phyloP scores from a whole-genome alignment of 2,329 filamentous ascomycete species.

The Exophiala lecanii-corni region DNA sequence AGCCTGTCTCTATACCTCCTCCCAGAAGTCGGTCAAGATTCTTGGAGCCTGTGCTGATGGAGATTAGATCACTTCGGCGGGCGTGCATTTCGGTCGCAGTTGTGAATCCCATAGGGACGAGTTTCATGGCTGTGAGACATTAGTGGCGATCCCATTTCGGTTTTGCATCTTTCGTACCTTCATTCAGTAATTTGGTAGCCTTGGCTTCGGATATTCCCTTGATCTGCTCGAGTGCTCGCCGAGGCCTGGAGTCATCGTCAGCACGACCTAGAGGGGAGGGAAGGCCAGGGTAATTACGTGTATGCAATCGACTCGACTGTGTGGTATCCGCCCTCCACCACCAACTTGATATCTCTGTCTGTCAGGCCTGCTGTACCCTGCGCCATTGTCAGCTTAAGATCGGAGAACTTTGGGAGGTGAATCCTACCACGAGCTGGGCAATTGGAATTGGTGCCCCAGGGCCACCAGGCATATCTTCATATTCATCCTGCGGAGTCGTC shows the following conservation, averaged over 20 bases:
- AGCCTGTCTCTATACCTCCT: constrained; percentile 93
- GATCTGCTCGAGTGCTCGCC: constrained; percentile 80
- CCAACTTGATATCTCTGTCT: constrained; percentile 90
- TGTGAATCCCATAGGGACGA: constrained; percentile 98
- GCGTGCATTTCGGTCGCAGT: constrained; percentile 99
- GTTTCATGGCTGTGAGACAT: constrained; percentile 67
- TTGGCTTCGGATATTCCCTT: constrained; percentile 98
- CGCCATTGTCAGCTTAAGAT: constrained; percentile 19
- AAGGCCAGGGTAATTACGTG: constrained; percentile 61
- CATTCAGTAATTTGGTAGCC: constrained; percentile 80
- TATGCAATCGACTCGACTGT: constrained; percentile 96
- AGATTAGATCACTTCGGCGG: constrained; percentile 91
- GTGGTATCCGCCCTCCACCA: constrained; percentile 87
- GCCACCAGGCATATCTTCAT: constrained; percentile 69
- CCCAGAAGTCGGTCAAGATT: constrained; percentile 92
- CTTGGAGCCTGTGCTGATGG: constrained; percentile 96
- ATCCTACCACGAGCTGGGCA: constrained; percentile 79
- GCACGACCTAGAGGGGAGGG: too few species aligned
- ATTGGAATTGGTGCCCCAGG: constrained; percentile 94
- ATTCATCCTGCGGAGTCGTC: constrained; percentile 21
- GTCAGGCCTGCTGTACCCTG: constrained; percentile 85
- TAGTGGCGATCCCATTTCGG: constrained; percentile 15
- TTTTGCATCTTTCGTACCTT: constrained; percentile 67
- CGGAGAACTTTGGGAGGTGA: too few species aligned
- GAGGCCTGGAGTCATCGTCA: too few species aligned